Evolutionary conservation across 164 flowering plant genomes (phyloP).

Genomic region (Sedum album): DNA sequence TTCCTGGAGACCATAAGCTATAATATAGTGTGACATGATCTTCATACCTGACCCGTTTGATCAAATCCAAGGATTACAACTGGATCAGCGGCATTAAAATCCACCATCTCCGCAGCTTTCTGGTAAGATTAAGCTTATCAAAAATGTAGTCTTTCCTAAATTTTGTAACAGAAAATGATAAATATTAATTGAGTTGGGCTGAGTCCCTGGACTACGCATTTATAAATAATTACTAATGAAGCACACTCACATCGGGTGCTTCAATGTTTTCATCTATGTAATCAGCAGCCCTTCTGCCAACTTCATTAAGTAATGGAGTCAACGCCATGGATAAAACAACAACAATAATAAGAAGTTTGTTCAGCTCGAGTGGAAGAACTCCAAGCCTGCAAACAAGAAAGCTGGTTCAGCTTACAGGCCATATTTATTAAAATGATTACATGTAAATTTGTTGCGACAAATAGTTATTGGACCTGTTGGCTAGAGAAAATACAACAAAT

Average conservation of each 20-base stretch:
- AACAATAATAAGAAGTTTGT: slow-evolving; percentile 93
- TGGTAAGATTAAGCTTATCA: slow-evolving; percentile 21
- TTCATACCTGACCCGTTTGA: slow-evolving; percentile 88
- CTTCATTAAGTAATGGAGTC: slow-evolving; percentile 83
- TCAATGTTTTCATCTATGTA: slow-evolving; percentile 50
- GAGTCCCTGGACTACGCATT: too few species aligned
- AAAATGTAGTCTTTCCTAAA: background rate
- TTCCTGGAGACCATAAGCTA: slow-evolving; percentile 6
- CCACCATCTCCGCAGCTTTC: slow-evolving; percentile 48
- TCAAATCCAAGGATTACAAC: slow-evolving; percentile 93
- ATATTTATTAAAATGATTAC: background rate
- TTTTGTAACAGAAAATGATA: background rate
- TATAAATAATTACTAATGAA: background rate
- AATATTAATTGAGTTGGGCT: too few species aligned
- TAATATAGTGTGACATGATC: background rate
- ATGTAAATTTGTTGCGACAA: slow-evolving; percentile 8
- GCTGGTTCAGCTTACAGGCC: background rate
- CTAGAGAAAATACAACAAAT: slow-evolving; percentile 93
- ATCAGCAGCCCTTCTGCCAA: slow-evolving; percentile 75
- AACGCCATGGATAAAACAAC: slow-evolving; percentile 97
- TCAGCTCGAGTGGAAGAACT: slow-evolving; percentile 94
- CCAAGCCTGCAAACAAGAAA: slow-evolving; percentile 61
- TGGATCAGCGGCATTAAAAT: slow-evolving; percentile 76
- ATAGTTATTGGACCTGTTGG: slow-evolving; percentile 57
- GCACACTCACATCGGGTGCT: slow-evolving; percentile 37